phyloP scores from a whole-genome alignment of 305 asterid genomes.

The Withania somnifera region DNA sequence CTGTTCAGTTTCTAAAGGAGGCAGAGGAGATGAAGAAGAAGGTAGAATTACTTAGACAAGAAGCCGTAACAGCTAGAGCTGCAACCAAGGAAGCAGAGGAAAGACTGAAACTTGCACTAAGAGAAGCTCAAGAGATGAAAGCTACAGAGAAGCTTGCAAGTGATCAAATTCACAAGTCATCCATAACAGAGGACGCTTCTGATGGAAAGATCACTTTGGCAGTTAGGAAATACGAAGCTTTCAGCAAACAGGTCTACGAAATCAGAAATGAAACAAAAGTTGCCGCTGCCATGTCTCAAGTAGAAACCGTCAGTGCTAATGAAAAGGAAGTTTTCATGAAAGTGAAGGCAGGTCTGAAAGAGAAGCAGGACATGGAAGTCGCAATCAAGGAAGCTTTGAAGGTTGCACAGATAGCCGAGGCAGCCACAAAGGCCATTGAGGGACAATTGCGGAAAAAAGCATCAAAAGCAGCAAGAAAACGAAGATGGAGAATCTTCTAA shows the following conservation, averaged over 20 bases:
- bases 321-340: constrained; percentile 32
- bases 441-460: constrained; percentile 52
- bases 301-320: constrained; percentile 31
- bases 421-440: constrained; percentile 47
- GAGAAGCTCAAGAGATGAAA: constrained; percentile 45
- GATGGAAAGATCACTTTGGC: constrained; percentile 42
- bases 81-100: constrained; percentile 40
- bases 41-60: constrained; percentile 20
- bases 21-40: constrained; percentile 28
- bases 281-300: constrained; percentile 47
- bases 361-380: constrained; percentile 31
- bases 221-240: constrained; percentile 32
- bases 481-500: constrained; percentile 23
- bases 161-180: constrained; percentile 44
- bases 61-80: constrained; percentile 28
- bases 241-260: constrained; percentile 47
- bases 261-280: constrained; percentile 31
- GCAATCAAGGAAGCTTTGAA: constrained; percentile 57
- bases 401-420: constrained; percentile 70
- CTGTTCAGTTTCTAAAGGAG: constrained; percentile 27
- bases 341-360: constrained; percentile 34
- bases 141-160: constrained; percentile 49
- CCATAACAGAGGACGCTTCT: constrained; percentile 15
- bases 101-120: constrained; percentile 29
- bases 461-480: constrained; percentile 22